phyloP scores from a whole-genome alignment of 1,284 basidiomycete species.

The Tranzscheliella williamsii region DNA sequence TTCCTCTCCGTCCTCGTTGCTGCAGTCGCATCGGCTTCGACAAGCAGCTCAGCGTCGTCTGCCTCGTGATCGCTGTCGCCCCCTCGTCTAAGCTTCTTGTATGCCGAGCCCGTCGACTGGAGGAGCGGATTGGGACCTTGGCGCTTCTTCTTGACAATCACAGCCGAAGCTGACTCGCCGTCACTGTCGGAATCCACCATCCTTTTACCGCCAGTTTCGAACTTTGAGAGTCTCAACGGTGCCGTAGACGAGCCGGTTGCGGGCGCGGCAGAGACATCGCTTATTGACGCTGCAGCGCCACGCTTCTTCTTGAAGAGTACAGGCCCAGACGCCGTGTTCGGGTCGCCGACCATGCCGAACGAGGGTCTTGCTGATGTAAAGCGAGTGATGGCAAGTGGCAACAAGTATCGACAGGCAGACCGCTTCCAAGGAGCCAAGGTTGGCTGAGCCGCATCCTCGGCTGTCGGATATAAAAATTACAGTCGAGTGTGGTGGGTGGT shows the following conservation, averaged over 20 bases:
- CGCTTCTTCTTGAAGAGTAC: constrained; percentile 36
- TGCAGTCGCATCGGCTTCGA: background rate
- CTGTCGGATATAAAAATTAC: no score
- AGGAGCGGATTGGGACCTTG: constrained; percentile 17
- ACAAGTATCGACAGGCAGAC: no score
- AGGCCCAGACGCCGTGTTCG: background rate
- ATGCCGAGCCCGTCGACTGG: constrained; percentile 15
- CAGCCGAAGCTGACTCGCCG: constrained; percentile 4
- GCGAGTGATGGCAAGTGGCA: no score
- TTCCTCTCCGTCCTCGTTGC: background rate
- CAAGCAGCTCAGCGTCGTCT: constrained; percentile 6
- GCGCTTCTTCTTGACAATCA: constrained; percentile 30
- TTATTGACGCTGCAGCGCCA: constrained; percentile 4
- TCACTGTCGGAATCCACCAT: background rate
- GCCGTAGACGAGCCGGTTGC: no score
- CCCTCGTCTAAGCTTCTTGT: constrained; percentile 7
- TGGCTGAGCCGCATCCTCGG: no score
- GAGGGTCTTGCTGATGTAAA: no score
- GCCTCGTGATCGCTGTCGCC: constrained; percentile 1
- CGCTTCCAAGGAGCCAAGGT: no score
- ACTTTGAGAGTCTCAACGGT: no score
- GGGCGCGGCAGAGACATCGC: no score
- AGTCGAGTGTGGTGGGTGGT: no score
- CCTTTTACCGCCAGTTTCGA: no score
- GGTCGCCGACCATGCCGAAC: no score